Evolutionary conservation across 441 rosid genomes (phyloP).

Genomic region (Omphalea diandra): DNA sequence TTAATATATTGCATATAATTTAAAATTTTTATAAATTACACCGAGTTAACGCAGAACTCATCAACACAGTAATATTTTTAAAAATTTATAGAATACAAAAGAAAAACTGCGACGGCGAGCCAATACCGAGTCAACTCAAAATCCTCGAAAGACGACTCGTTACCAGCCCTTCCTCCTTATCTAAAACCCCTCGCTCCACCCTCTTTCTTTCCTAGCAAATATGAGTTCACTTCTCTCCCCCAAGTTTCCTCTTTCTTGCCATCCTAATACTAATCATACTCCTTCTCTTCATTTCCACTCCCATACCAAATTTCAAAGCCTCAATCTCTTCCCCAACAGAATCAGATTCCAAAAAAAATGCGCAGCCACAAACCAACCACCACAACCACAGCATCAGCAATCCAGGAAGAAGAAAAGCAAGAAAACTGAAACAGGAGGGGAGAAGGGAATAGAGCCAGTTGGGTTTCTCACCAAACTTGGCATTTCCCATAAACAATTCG

Average conservation of each 20-base stretch:
- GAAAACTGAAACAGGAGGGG: constrained; percentile 33
- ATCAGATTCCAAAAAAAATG: constrained; percentile 31
- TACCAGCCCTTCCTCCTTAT: constrained; percentile 2
- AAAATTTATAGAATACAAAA: no score
- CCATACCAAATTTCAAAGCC: constrained; percentile 25
- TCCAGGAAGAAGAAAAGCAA: constrained; percentile 37
- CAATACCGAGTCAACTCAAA: constrained; percentile 20
- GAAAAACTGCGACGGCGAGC: no score
- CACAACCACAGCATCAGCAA: constrained; percentile 23
- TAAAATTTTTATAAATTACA: no score
- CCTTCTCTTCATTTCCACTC: constrained; percentile 23
- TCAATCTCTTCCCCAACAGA: constrained; percentile 30
- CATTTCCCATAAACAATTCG: constrained; percentile 72
- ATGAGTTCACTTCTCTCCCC: constrained; percentile 43
- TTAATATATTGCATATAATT: no score
- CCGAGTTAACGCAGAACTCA: no score
- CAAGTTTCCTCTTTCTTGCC: constrained; percentile 26
- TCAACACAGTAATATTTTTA: no score
- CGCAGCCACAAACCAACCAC: constrained; percentile 41
- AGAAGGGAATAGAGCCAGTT: constrained; percentile 57
- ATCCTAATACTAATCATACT: constrained; percentile 31
- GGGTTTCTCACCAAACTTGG: constrained; percentile 71
- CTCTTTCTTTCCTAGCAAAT: constrained; percentile 1
- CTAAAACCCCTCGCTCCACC: constrained; percentile 22
- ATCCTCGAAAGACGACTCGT: constrained; percentile 13